These are phyloP conservation scores for Phlebiopsis gigantea DNA, from an alignment of 768 basidiomycete genomes.

Conservation along the genomic window DNA sequence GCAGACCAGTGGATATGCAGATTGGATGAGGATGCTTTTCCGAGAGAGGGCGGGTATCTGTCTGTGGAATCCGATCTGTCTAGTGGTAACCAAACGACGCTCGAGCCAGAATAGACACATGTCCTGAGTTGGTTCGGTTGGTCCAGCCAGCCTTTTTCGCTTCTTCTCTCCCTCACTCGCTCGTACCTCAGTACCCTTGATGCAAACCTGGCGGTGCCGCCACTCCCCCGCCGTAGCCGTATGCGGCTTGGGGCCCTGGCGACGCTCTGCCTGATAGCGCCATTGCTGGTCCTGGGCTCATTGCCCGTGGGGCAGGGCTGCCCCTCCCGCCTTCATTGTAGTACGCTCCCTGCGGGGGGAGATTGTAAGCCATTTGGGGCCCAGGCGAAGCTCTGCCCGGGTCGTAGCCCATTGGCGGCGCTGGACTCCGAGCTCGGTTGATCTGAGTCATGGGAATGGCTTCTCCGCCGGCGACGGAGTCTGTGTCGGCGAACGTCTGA, in stretches of 20 bases:
- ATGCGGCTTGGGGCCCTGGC: constrained; percentile 13
- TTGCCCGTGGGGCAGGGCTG: constrained; percentile 6
- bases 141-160: constrained; percentile 14
- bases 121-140: constrained; percentile 7
- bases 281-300: constrained; percentile 13
- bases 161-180: not conserved
- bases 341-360: constrained; percentile 10
- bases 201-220: not conserved
- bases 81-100: constrained; percentile 5
- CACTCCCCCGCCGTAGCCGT: constrained; percentile 8
- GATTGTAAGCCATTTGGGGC: constrained; percentile 6
- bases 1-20: constrained; percentile 8
- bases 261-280: constrained; percentile 5
- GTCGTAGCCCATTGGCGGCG: constrained; percentile 8
- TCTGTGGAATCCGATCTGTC: constrained; percentile 6
- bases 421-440: constrained; percentile 11
- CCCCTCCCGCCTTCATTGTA: constrained; percentile 1
- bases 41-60: constrained; percentile 9
- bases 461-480: not conserved
- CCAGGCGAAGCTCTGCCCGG: constrained; percentile 7
- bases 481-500: constrained; percentile 6
- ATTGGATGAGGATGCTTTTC: constrained; percentile 1
- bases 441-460: constrained; percentile 10
- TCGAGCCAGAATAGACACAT: constrained; percentile 5
- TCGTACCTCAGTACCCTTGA: not conserved